Conservation (phyloP, 352 stramenopile species). For the Albugo laibachii region DNA sequence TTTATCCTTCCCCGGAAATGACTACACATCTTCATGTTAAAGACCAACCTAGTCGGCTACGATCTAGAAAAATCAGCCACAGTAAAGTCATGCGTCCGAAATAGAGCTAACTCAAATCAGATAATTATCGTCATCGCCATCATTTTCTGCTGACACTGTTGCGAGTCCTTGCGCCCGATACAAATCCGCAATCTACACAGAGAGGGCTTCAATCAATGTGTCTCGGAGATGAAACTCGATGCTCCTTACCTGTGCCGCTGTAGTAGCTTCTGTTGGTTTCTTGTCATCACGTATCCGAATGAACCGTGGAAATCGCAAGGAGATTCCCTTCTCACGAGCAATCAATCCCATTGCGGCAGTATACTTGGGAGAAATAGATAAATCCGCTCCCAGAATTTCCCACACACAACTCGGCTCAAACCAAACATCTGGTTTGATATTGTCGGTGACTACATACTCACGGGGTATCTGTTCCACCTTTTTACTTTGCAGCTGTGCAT, state of each 20-base stretch:
- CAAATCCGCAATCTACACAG: conserved; percentile 52
- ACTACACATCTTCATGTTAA: too few relatives aligned
- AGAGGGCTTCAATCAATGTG: neutral
- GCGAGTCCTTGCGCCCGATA: conserved; percentile 61
- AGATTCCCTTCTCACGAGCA: conserved; percentile 87
- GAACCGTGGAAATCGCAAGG: conserved; percentile 97
- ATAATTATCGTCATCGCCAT: conserved; percentile 55
- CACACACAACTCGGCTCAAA: conserved; percentile 93
- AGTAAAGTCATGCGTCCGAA: neutral
- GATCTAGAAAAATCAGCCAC: too few relatives aligned
- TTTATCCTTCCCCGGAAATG: too few relatives aligned
- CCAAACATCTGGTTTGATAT: conserved; percentile 86
- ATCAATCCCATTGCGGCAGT: conserved; percentile 87
- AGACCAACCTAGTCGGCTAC: too few relatives aligned
- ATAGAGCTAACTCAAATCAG: conserved; percentile 28
- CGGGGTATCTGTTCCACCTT: conserved; percentile 64
- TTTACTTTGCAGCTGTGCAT: conserved; percentile 64
- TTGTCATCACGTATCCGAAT: conserved; percentile 97
- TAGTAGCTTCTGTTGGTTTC: conserved; percentile 89
- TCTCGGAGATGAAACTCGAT: neutral
- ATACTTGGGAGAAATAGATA: conserved; percentile 97
- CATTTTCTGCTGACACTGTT: conserved; percentile 28
- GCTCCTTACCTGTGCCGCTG: conserved; percentile 79
- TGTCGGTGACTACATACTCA: conserved; percentile 85
- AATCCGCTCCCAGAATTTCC: conserved; percentile 96